Evolutionary conservation across 176 grass and related monocot species (phyloP).

Genomic region (Cenchrus americanus): DNA sequence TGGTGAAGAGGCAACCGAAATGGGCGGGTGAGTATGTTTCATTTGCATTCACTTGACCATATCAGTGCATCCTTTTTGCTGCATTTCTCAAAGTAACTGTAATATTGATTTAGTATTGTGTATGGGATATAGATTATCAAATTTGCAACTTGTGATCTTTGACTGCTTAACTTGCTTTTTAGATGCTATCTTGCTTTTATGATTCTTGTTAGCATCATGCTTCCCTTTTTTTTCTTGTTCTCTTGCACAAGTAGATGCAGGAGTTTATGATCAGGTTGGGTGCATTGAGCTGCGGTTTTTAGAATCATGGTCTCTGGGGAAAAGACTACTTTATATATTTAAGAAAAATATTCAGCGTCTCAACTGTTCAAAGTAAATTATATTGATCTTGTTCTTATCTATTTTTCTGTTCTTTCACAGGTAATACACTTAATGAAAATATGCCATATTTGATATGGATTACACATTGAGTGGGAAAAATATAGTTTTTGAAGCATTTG

Average conservation of each 20-base stretch:
- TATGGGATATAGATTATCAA: background rate
- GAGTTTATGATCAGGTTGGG: background rate
- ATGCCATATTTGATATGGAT: conserved; percentile 2
- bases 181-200: background rate
- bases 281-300: background rate
- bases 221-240: background rate
- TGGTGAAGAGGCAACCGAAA: conserved; percentile 94
- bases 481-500: background rate
- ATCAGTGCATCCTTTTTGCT: conserved; percentile 1
- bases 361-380: background rate
- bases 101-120: conserved; percentile 4
- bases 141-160: background rate
- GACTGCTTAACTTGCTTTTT: background rate
- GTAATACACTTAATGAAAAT: conserved; percentile 3
- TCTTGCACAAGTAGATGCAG: background rate
- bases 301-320: background rate
- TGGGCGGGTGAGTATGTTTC: conserved; percentile 85
- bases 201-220: background rate
- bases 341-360: background rate
- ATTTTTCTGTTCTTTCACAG: conserved; percentile 7
- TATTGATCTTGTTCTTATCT: background rate
- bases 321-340: background rate
- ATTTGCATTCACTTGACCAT: conserved; percentile 16
- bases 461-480: background rate
- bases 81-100: conserved; percentile 24